Conservation (phyloP, 2,329 filamentous ascomycete genomes). For the Daldinia sp. region DNA sequence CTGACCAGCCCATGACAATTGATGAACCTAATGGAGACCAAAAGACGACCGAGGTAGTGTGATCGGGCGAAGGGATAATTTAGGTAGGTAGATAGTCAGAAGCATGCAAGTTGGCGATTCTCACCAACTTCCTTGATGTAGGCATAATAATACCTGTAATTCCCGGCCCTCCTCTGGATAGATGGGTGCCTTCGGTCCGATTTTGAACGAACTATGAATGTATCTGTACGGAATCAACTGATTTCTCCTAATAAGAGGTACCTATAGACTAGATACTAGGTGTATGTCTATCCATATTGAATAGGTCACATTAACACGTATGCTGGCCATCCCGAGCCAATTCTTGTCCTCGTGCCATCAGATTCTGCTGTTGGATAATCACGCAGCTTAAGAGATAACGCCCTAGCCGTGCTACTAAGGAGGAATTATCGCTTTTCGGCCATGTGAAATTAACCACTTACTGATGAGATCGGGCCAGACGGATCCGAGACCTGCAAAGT, state of each 20-base stretch:
- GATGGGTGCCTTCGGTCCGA: background rate
- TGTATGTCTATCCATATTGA: background rate
- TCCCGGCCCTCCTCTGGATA: background rate
- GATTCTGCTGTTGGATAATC: background rate
- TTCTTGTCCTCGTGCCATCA: background rate
- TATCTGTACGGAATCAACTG: background rate
- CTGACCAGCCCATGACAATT: too few relatives aligned
- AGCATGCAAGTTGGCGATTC: too few relatives aligned
- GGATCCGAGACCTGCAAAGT: slow-evolving; percentile 18
- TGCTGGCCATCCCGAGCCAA: background rate
- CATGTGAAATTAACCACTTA: background rate
- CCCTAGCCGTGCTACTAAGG: background rate
- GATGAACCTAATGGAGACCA: too few relatives aligned
- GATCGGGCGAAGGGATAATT: too few relatives aligned
- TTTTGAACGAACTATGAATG: background rate
- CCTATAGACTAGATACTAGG: background rate
- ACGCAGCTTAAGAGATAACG: background rate
- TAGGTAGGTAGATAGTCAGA: too few relatives aligned
- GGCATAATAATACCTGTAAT: background rate
- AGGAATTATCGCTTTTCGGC: background rate
- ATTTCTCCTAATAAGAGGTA: background rate
- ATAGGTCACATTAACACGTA: background rate
- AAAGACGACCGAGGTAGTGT: too few relatives aligned
- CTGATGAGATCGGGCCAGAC: slow-evolving; percentile 14
- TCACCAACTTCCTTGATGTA: too few relatives aligned